Base-by-base conservation (phyloP, 208 protist species). In the Acanthamoeba lenticulata region DNA sequence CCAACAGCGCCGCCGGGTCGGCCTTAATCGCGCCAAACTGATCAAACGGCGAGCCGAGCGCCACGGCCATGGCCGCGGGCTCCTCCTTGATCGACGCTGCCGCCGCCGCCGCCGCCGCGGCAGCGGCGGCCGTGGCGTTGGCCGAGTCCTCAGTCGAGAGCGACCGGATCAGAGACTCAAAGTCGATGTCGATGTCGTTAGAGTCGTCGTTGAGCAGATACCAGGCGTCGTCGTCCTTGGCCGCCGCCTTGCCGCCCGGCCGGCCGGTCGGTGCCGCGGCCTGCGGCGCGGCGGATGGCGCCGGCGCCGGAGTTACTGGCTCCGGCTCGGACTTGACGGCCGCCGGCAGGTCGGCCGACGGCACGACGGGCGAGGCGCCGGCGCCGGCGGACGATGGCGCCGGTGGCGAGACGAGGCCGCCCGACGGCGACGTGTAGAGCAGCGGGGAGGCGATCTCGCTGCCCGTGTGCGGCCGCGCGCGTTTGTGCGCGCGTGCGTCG, bases 171-270 rank as follows among this genome's bases (percentile, higher is more conserved):
- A 74, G 65, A 40, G 65, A 74, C n/a, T 74, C 65, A 21, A 74
- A 74, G 29, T 74, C 65, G 65, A 74, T 42, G 65, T 74, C 65
- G 65, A 74, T 74, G 65, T 74, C 65, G 36, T 74, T 74, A 27
- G 65, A 42, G 36, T 74, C 65, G 36, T 74, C 65, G 65, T 74
- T 74, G 65, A 74, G 65, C 2, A 74, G 65, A 42, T 74, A 74
- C 65, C 65, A 74, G 0, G 65, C 65, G 29, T 74, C 65, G 36
- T 74, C 65, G 7, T 74, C 65, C 9, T 74, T 42, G n/a, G 1
- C 36, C 4, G 65, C 65, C 36, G 52, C 52, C 21, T 60, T 60
- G 11, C 15, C 52, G 21, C 15, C 52, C 21, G 52, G 52, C 15
- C 15, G 52, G 15, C 38, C 38, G 6, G 29, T 13, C 4, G 65